These are phyloP conservation scores for Taiozyma sp. DNA, from an alignment of 1,139 yeast genomes.

Conservation along the genomic window DNA sequence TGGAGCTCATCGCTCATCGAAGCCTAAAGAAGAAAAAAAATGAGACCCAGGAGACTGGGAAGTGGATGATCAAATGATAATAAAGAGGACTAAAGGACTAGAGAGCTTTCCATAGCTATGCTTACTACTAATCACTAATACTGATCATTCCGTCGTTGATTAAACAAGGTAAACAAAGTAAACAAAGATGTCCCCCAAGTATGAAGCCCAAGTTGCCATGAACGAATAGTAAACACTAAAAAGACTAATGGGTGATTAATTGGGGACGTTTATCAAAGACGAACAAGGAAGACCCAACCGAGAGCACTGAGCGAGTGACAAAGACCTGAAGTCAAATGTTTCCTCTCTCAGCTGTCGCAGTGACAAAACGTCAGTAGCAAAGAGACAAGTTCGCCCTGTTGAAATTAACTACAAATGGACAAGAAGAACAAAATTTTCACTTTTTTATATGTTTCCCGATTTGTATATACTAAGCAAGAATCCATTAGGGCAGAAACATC, in stretches of 20 bases:
- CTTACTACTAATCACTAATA: no score
- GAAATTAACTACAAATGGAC: no score
- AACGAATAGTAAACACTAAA: no score
- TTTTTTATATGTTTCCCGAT: neutral
- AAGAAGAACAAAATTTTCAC: neutral
- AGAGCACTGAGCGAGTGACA: neutral
- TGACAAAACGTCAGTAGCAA: neutral
- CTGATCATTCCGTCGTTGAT: neutral
- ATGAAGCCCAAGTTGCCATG: conserved; percentile 8
- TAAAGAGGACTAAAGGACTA: no score
- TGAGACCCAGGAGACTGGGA: no score
- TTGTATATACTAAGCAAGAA: no score
- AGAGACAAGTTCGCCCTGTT: no score
- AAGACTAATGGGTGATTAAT: neutral
- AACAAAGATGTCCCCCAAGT: conserved; percentile 11
- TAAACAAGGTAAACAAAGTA: neutral
- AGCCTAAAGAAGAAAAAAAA: neutral
- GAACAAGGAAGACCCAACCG: neutral
- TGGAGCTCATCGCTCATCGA: no score
- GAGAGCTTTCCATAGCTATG: no score
- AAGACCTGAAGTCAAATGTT: neutral
- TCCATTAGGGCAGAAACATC: no score
- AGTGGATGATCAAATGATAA: no score
- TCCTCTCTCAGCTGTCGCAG: neutral
- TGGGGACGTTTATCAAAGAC: neutral